phyloP scores from a whole-genome alignment of 2,329 filamentous ascomycete genomes.

The Neofusicoccum ribis region DNA sequence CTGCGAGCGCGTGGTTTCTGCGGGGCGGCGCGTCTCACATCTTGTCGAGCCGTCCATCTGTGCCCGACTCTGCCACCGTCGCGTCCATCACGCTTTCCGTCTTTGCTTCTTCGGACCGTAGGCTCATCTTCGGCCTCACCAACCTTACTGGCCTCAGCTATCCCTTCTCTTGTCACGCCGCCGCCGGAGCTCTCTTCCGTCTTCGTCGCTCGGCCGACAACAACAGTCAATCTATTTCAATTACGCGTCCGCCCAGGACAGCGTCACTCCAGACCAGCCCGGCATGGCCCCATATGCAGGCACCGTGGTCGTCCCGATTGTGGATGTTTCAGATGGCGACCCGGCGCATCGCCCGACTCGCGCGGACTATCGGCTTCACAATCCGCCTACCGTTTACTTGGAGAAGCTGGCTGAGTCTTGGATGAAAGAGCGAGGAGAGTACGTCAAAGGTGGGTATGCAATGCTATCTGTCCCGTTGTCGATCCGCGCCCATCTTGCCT shows the following conservation, averaged over 20 bases:
- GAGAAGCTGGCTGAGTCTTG: constrained; percentile 50
- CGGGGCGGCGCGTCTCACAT: background rate
- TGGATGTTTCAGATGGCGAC: constrained; percentile 37
- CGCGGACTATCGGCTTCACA: constrained; percentile 35
- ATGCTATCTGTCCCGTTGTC: background rate
- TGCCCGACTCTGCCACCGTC: background rate
- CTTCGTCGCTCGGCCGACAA: background rate
- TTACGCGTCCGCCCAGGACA: background rate
- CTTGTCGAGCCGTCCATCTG: background rate
- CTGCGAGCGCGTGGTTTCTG: background rate
- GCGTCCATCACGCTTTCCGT: background rate
- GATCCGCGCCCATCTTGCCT: background rate
- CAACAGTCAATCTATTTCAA: background rate
- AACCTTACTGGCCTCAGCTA: background rate
- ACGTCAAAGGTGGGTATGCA: background rate
- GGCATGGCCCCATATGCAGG: constrained; percentile 2
- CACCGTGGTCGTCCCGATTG: background rate
- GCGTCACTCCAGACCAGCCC: background rate
- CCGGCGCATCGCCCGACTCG: constrained; percentile 38
- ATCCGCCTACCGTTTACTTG: constrained; percentile 45
- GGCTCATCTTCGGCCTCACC: constrained; percentile 4
- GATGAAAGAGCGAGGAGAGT: constrained; percentile 46
- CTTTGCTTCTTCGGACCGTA: background rate
- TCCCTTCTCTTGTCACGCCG: background rate
- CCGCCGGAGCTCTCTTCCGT: background rate